Evolutionary conservation across 2,329 filamentous ascomycete genomes (phyloP).

Genomic region (Fusarium poae): DNA sequence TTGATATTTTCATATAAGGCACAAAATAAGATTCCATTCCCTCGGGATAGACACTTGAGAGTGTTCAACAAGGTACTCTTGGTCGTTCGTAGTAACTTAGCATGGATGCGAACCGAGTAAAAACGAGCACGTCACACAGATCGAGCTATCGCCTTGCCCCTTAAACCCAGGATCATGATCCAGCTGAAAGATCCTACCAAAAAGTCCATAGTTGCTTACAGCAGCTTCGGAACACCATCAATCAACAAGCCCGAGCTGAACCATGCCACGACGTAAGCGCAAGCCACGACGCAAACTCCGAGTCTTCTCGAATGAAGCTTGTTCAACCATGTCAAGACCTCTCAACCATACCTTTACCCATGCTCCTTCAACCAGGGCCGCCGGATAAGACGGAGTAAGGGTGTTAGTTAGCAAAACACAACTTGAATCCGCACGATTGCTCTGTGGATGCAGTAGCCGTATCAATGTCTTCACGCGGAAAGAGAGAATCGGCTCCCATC

Average conservation of each 20-base stretch:
- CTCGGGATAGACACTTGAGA: neutral
- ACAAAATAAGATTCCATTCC: neutral
- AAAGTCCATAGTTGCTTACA: slow-evolving; percentile 15
- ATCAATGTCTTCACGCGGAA: neutral
- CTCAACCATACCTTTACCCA: neutral
- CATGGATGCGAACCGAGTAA: neutral
- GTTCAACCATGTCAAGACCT: neutral
- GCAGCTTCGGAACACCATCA: neutral
- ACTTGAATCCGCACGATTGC: neutral
- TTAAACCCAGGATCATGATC: neutral
- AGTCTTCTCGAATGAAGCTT: neutral
- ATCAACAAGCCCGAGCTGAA: neutral
- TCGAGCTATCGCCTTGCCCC: neutral
- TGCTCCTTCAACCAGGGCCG: neutral
- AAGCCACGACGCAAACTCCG: neutral
- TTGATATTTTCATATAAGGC: neutral
- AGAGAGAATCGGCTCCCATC: neutral
- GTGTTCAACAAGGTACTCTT: neutral
- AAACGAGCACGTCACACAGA: neutral
- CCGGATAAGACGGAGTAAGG: neutral
- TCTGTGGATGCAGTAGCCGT: neutral
- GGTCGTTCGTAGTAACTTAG: neutral
- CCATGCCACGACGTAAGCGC: slow-evolving; percentile 5
- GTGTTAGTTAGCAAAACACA: neutral
- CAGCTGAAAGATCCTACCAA: slow-evolving; percentile 7